Base-by-base conservation (phyloP, 139 green algal genomes). In the Chlorella sp. region DNA sequence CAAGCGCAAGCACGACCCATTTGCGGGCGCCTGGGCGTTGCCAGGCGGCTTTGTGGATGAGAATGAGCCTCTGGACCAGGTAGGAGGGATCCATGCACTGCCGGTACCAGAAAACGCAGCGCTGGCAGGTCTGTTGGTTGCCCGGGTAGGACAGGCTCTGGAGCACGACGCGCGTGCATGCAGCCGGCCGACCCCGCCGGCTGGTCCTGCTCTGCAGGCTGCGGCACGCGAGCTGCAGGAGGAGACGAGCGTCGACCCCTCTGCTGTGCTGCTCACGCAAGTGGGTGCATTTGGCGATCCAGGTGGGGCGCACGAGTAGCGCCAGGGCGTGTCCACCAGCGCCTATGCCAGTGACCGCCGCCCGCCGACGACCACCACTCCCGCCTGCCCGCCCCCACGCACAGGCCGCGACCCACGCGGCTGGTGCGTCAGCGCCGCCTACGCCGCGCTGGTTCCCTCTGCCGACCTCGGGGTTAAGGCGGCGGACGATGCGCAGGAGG, bases 41-140 rank as follows among this genome's bases (percentile, higher is more conserved):
- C 93, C 93, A 6, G 93, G 93, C 9, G 93, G 93, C 0, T 98
- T 97, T 86, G 93, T 98, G 7, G 88, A 97, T 50, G 84, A 94
- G 51, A 79, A 84, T 8, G 93, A 98, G 77, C 43, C 76, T 0
- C 77, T 97, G 58, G 83, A 93, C 17, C 12, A 48, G 11, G 46
- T 55, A 17, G 46, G 46, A 14, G 46, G 46, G 46, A 55, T 27
- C 14, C 46, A 55, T 14, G 14, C 46, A 55, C 17, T 55, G 46
- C 46, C 46, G 14, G 17, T 55, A 17, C 46, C 46, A 55, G n/a
- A n/a, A n/a, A n/a, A n/a, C n/a, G n/a, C n/a, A n/a, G n/a, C n/a
- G n/a, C n/a, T n/a, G n/a, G n/a, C n/a, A n/a, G n/a, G n/a, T n/a
- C n/a, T n/a, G n/a, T n/a, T n/a, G n/a, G n/a, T n/a, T n/a, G n/a